Evolutionary conservation across 345 rosid species (phyloP), one percentile per base, ranked within the genome.

Genomic region (Gossypium turneri): DNA sequence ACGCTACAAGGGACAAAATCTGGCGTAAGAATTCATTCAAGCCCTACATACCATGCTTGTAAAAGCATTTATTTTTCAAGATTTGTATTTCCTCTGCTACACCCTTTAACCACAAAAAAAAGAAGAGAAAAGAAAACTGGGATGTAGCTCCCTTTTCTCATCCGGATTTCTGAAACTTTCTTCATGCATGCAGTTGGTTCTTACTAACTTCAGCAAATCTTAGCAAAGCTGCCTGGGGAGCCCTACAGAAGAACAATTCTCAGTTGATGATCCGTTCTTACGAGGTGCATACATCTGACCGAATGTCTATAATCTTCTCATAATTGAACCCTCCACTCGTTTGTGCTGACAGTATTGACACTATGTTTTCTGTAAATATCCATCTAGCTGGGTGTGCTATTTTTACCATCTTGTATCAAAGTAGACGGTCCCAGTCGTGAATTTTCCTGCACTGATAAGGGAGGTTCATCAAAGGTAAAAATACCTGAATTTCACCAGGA

Each of bases 171-270:
- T 73, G 44, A 51, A 69, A 15, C 44, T 61, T 1, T 62, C 29
- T 60, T 81, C 57, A 60, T 43, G 72, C 51, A 55, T 79, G 50
- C 87, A 90, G 98, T 67, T 95, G 98, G 98, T 85, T 95, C 69
- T 77, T 93, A 88, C 81, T 93, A 74, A 95, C 96, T 80, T 95
- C 98, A 19, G 78, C 98, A 67, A 93, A 95, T 79, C 99, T 95
- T 62, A 93, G 99, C 84, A 95, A 93, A 88, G 97, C 98, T 64
- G 97, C 99, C 16, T 93, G 98, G 99, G 99, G 98, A 75, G 90
- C 96, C 72, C 86, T 93, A 60, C 98, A 95, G 82, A 95, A 93
- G 85, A 95, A 90, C 76, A 89, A 88, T 78, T 89, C 98, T 50
- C 99, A 95, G 82, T 83, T 95, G 81, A 95, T 93, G 99, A 85